Evolutionary conservation across 208 protist species (phyloP).

Genomic region (Crithidia mellificae): DNA sequence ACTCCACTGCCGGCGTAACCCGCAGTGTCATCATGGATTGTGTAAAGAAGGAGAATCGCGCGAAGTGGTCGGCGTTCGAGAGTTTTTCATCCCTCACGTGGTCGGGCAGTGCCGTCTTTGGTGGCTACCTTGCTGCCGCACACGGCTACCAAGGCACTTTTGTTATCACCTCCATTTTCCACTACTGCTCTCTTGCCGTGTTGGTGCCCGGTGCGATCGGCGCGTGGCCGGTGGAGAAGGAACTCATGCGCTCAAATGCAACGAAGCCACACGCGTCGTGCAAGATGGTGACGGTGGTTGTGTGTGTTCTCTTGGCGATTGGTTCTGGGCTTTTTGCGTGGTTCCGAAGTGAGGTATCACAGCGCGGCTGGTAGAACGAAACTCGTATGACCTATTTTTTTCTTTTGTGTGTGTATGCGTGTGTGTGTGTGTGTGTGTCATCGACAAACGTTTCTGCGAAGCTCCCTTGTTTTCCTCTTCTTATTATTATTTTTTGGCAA

Average conservation of each 20-base stretch:
- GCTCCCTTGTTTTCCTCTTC: not conserved
- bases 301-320: constrained; percentile 12
- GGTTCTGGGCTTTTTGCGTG: constrained; percentile 6
- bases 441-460: too few species aligned
- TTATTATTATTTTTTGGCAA: too few species aligned
- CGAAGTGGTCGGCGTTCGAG: constrained; percentile 73
- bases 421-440: not conserved
- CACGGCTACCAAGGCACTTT: constrained; percentile 66
- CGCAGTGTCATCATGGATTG: constrained; percentile 76
- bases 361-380: constrained; percentile 5
- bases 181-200: constrained; percentile 36
- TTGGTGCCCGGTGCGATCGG: constrained; percentile 48
- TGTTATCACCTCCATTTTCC: constrained; percentile 75
- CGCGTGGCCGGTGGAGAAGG: constrained; percentile 30
- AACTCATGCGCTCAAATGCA: constrained; percentile 23
- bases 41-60: constrained; percentile 44
- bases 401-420: constrained; percentile 2
- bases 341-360: constrained; percentile 11
- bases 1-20: constrained; percentile 56
- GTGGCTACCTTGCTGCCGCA: constrained; percentile 60
- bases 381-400: not conserved
- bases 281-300: constrained; percentile 3
- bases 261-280: constrained; percentile 8
- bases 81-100: constrained; percentile 67
- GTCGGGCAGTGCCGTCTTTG: constrained; percentile 68